Percentiles rank a stretch among this genome's conserved stretches.
These are phyloP conservation scores for Dryas alaskensis DNA, from an alignment of 306 rosid genomes.

Conservation along the genomic window DNA sequence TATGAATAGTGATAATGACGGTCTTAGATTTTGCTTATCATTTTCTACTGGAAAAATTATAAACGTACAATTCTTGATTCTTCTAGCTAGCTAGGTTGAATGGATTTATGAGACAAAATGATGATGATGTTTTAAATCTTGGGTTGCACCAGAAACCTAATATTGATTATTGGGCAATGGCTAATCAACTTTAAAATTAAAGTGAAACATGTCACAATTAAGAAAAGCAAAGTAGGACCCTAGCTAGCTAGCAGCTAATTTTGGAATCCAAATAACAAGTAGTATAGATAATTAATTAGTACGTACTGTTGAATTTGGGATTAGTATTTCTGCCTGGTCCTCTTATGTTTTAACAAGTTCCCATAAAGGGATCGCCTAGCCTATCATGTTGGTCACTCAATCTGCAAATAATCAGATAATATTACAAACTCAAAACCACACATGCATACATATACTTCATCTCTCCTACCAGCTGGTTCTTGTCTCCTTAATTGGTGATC, in stretches of 20 bases:
- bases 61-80: no score
- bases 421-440: slow-evolving; percentile 6
- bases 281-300: no score
- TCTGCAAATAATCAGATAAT: background rate
- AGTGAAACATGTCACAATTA: slow-evolving; percentile 15
- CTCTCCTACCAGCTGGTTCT: no score
- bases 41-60: background rate
- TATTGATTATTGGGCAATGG: background rate
- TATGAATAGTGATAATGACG: no score
- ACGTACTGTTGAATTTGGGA: background rate
- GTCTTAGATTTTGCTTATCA: background rate
- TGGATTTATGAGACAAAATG: no score
- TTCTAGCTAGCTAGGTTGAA: no score
- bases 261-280: no score
- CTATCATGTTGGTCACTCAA: slow-evolving; percentile 14
- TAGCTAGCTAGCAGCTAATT: no score
- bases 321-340: slow-evolving; percentile 19
- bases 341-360: slow-evolving; percentile 19
- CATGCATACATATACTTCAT: background rate
- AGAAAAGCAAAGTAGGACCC: slow-evolving; percentile 27
- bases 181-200: slow-evolving; percentile 27
- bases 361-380: background rate
- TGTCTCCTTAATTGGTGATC: no score
- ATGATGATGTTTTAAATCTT: no score
- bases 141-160: slow-evolving; percentile 4